Conservation (phyloP, 2,329 filamentous ascomycete species). For the Aspergillus candidus region DNA sequence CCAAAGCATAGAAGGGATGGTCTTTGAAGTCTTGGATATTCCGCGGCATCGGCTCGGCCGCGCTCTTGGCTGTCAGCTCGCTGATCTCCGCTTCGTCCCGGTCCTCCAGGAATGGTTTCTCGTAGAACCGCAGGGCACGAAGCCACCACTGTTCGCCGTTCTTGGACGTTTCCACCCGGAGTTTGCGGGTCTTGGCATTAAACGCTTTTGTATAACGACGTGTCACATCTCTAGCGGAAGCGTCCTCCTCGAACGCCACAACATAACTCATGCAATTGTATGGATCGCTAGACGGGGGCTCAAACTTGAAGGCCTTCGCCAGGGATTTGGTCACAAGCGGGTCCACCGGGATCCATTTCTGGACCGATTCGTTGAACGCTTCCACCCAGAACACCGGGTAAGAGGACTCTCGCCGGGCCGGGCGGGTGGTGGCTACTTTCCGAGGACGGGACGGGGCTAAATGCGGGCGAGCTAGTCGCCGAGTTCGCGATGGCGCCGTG, state of each 20-base stretch:
- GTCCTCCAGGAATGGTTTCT: constrained; percentile 48
- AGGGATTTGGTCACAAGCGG: constrained; percentile 74
- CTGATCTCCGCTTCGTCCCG: constrained; percentile 79
- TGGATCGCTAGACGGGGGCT: constrained; percentile 72
- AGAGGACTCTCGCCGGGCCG: constrained; percentile 59
- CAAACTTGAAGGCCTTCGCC: constrained; percentile 67
- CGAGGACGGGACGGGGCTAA: constrained; percentile 21
- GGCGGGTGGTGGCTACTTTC: constrained; percentile 23
- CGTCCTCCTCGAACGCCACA: constrained; percentile 76
- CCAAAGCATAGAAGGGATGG: constrained; percentile 76
- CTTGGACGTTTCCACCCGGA: constrained; percentile 65
- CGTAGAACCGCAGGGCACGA: constrained; percentile 38
- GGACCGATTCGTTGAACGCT: constrained; percentile 73
- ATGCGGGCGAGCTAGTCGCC: constrained; percentile 33
- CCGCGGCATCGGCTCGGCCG: constrained; percentile 75
- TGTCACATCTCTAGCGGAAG: constrained; percentile 76
- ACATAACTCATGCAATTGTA: constrained; percentile 77
- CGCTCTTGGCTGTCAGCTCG: constrained; percentile 64
- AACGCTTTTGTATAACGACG: constrained; percentile 80
- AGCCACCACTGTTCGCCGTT: constrained; percentile 54
- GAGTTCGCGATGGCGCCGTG: constrained; percentile 15
- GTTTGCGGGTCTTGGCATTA: constrained; percentile 79
- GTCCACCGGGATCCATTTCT: constrained; percentile 90
- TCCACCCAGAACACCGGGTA: constrained; percentile 94
- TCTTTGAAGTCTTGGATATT: constrained; percentile 83